Evolutionary conservation across 495 filamentous ascomycete genomes (phyloP).

Genomic region (Aspergillus affinis): DNA sequence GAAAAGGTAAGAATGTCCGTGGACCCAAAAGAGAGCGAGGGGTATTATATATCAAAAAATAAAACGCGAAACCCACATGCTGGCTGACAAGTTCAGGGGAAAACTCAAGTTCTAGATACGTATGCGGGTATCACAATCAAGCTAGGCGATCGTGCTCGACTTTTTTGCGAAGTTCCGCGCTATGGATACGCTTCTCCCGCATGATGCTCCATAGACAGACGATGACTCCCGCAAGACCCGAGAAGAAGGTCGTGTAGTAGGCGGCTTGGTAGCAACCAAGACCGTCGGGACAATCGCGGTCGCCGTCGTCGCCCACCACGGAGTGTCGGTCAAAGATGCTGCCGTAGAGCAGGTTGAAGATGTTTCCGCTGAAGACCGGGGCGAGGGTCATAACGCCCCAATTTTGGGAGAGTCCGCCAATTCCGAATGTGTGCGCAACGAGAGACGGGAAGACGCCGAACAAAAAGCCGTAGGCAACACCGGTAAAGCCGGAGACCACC

Average conservation of each 20-base stretch:
- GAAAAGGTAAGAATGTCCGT: not conserved
- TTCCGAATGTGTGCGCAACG: slow-evolving; percentile 87
- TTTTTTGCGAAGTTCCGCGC: slow-evolving; percentile 27
- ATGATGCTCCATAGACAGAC: slow-evolving; percentile 77
- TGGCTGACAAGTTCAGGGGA: not conserved
- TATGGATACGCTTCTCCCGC: slow-evolving; percentile 53
- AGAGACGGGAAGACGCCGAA: slow-evolving; percentile 95
- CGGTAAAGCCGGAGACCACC: slow-evolving; percentile 78
- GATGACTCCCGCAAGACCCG: slow-evolving; percentile 66
- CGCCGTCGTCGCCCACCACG: slow-evolving; percentile 62
- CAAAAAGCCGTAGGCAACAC: slow-evolving; percentile 87
- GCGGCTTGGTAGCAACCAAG: slow-evolving; percentile 77
- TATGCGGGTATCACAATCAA: not conserved
- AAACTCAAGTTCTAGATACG: not conserved
- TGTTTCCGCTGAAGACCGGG: slow-evolving; percentile 79
- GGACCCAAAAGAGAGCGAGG: not conserved
- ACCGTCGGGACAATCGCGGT: slow-evolving; percentile 74
- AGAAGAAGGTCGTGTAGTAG: slow-evolving; percentile 78
- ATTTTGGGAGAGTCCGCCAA: slow-evolving; percentile 83
- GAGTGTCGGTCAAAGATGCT: slow-evolving; percentile 78
- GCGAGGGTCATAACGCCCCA: slow-evolving; percentile 94
- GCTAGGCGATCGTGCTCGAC: slow-evolving; percentile 37
- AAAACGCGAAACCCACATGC: not conserved
- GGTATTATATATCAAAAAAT: not conserved
- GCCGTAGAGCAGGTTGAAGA: slow-evolving; percentile 87